These are phyloP conservation scores for Cercospora sp. DNA, from an alignment of 2,329 filamentous ascomycete species.

Conservation along the genomic window DNA sequence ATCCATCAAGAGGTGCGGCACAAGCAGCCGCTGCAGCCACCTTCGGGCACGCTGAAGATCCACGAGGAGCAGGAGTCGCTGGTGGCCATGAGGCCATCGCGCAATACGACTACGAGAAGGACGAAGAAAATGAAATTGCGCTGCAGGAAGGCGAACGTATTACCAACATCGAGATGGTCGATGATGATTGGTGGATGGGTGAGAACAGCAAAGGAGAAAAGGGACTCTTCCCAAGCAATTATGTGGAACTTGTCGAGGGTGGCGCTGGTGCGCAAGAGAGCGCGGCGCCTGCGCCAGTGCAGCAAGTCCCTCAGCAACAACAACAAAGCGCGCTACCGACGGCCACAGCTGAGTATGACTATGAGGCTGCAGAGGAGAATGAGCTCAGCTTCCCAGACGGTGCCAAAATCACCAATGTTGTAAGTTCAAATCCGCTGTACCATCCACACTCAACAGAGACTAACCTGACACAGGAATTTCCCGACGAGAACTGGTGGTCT, in stretches of 20 bases:
- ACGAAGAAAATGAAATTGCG: slow-evolving; percentile 95
- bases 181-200: slow-evolving; percentile 99
- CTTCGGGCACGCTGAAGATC: slow-evolving; percentile 47
- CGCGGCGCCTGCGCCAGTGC: slow-evolving; percentile 34
- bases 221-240: slow-evolving; percentile 95
- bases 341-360: slow-evolving; percentile 88
- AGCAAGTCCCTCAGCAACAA: slow-evolving; percentile 35
- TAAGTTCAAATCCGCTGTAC: slow-evolving; percentile 49
- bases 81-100: slow-evolving; percentile 73
- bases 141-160: slow-evolving; percentile 85
- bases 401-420: slow-evolving; percentile 75
- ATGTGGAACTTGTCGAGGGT: slow-evolving; percentile 77
- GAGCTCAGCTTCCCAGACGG: slow-evolving; percentile 82
- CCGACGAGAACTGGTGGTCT: slow-evolving; percentile 98
- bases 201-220: slow-evolving; percentile 80
- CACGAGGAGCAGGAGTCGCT: slow-evolving; percentile 39
- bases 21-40: slow-evolving; percentile 48
- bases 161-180: slow-evolving; percentile 93
- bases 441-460: slow-evolving; percentile 7
- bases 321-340: slow-evolving; percentile 50
- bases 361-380: slow-evolving; percentile 96
- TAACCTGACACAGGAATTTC: slow-evolving; percentile 69
- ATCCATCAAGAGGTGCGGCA: slow-evolving; percentile 56
- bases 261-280: slow-evolving; percentile 44
- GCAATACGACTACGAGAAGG: slow-evolving; percentile 95